These are phyloP conservation scores for Arxiozyma telluris DNA, from an alignment of 1,139 yeast genomes.

Conservation along the genomic window DNA sequence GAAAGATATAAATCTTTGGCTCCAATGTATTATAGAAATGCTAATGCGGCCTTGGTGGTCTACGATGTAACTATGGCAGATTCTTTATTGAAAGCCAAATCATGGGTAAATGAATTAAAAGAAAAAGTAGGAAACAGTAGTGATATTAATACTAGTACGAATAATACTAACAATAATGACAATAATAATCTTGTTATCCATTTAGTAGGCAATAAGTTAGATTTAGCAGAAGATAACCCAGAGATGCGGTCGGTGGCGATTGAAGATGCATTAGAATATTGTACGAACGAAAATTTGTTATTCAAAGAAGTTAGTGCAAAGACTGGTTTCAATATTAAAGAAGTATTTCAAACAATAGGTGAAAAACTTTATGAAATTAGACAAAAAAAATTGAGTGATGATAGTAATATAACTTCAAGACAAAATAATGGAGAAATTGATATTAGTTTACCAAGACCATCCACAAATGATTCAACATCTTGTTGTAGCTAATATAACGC, in stretches of 20 bases:
- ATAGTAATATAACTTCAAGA: slow-evolving; percentile 10
- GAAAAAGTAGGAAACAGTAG: slow-evolving; percentile 54
- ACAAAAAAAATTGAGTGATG: slow-evolving; percentile 20
- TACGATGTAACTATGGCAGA: slow-evolving; percentile 61
- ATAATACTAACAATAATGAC: slow-evolving; percentile 36
- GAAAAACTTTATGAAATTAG: slow-evolving; percentile 38
- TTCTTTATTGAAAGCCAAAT: slow-evolving; percentile 80
- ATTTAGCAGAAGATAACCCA: slow-evolving; percentile 40
- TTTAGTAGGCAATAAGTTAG: slow-evolving; percentile 74
- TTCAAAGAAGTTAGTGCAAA: slow-evolving; percentile 94
- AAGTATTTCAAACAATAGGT: slow-evolving; percentile 80
- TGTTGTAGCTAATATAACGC: slow-evolving; percentile 27
- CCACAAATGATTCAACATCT: slow-evolving; percentile 38
- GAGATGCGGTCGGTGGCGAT: slow-evolving; percentile 46
- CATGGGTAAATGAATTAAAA: slow-evolving; percentile 92
- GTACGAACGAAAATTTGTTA: slow-evolving; percentile 65
- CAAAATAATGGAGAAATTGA: slow-evolving; percentile 18
- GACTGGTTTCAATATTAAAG: slow-evolving; percentile 73
- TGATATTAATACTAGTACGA: slow-evolving; percentile 37
- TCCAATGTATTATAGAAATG: slow-evolving; percentile 79
- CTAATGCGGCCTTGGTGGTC: slow-evolving; percentile 75
- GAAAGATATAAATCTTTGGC: slow-evolving; percentile 75
- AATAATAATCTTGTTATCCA: slow-evolving; percentile 69
- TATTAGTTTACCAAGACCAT: slow-evolving; percentile 39
- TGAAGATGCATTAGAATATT: slow-evolving; percentile 48